Evolutionary conservation across 108 stramenopile species (phyloP), one percentile per base, ranked within the genome.

Genomic region (Discostella pseudostelligera): DNA sequence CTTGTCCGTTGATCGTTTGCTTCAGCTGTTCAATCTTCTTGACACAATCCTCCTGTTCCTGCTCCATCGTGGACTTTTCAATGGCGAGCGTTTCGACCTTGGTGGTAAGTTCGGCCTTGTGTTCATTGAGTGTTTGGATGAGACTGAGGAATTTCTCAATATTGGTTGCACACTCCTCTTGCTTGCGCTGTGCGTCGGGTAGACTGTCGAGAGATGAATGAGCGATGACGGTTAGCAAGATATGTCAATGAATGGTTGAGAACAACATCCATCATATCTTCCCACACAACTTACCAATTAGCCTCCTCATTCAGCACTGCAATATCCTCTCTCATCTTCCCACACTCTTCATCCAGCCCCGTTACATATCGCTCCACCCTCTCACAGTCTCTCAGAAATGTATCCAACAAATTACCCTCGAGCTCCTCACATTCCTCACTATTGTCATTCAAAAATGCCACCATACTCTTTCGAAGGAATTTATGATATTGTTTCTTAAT

Each of bases 111-210:
- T 80, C 78, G 8, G 69, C 72, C 51, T 86, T 81, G 82, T 91
- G 86, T 17, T 93, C 80, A 24, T 83, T 82, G 63, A 94, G 85
- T 72, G 87, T 83, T 44, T 75, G 56, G 62, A 96, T 79, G 1
- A 97, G 83, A 25, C 84, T 78, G 19, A 89, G 76, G 65, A 93
- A 95, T 72, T 96, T 96, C 59, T 93, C 94, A 59, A 88, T 83
- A 69, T 95, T 95, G 29, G 72, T 71, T 8, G 75, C 70, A 49
- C 81, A 86, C 42, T 90, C 87, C 58, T 90, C 88, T 26, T 84
- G 70, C 43, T 92, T 89, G 72, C 84, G 68, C 21, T 76, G 58
- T 16, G 80, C 67, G 29, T 84, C 79, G 12, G 88, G 74, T 7
- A 96, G 79, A 13, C 88, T 93, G 54, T 26, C 10, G 11, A 10